Evolutionary conservation across 1,284 basidiomycete genomes (phyloP).

Genomic region (Cerioporus squamosus): DNA sequence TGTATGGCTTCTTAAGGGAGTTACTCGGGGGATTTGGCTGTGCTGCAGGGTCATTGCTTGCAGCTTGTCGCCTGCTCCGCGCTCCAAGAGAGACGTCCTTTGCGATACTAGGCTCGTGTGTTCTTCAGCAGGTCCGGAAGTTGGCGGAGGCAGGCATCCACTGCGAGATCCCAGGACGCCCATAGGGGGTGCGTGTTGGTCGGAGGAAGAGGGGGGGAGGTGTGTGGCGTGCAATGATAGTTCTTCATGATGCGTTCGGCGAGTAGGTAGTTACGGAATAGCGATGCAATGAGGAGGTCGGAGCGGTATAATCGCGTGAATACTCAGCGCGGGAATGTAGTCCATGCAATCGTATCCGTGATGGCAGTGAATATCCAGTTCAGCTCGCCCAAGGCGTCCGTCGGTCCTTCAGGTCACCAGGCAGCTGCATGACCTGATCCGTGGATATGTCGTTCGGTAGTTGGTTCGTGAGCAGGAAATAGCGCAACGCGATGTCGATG

Average conservation of each 20-base stretch:
- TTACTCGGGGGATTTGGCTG: conserved; percentile 36
- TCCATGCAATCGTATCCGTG: conserved; percentile 99
- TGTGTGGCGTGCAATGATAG: conserved; percentile 97
- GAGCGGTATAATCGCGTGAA: conserved; percentile 96
- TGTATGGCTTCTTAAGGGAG: conserved; percentile 53
- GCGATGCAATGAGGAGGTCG: conserved; percentile 93
- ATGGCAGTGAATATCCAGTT: conserved; percentile 99
- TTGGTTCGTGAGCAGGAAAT: conserved; percentile 92
- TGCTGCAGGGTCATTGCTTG: conserved; percentile 27
- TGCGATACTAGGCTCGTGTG: conserved; percentile 42
- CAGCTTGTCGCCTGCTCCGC: conserved; percentile 32
- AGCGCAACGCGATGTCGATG: conserved; percentile 96
- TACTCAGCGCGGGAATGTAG: conserved; percentile 90
- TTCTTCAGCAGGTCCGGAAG: conserved; percentile 86
- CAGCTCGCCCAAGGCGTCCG: conserved; percentile 93
- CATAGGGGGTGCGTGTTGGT: conserved; percentile 97
- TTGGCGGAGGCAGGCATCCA: conserved; percentile 95
- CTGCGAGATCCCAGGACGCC: conserved; percentile 97
- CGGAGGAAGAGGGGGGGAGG: conserved; percentile 88
- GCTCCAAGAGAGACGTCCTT: conserved; percentile 38
- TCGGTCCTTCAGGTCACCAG: conserved; percentile 95
- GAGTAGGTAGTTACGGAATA: conserved; percentile 96
- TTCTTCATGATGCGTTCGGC: conserved; percentile 99
- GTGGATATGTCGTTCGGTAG: conserved; percentile 77
- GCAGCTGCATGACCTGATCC: conserved; percentile 95